Evolutionary conservation across 305 asterid genomes (phyloP).

Genomic region (Andrographis paniculata): DNA sequence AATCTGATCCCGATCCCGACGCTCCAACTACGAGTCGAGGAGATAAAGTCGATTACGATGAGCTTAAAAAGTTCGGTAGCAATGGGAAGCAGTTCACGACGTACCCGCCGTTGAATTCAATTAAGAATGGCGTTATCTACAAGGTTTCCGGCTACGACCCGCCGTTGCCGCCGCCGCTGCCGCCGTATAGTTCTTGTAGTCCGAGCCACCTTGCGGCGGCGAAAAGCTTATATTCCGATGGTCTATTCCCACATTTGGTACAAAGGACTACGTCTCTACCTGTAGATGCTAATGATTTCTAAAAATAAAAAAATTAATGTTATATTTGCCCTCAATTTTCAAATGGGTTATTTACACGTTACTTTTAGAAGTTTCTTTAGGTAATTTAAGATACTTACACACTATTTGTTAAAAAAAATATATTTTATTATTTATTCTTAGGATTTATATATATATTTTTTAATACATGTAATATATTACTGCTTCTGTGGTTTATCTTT

Average conservation of each 20-base stretch:
- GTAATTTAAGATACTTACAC: no score
- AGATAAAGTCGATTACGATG: conserved; percentile 17
- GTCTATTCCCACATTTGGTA: conserved; percentile 40
- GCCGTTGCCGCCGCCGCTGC: conserved; percentile 14
- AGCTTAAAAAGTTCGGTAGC: conserved; percentile 6
- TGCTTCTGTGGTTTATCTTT: no score
- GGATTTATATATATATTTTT: no score
- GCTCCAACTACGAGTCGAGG: background rate
- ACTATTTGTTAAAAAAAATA: no score
- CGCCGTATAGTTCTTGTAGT: conserved; percentile 35
- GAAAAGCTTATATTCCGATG: conserved; percentile 38
- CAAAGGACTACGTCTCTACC: conserved; percentile 55
- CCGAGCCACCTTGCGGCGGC: conserved; percentile 48
- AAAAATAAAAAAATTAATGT: no score
- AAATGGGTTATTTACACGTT: no score
- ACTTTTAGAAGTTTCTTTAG: no score
- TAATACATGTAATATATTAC: no score
- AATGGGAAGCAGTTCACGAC: conserved; percentile 20
- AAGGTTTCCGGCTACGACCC: conserved; percentile 23
- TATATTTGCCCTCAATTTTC: no score
- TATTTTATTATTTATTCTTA: no score
- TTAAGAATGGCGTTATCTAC: conserved; percentile 17
- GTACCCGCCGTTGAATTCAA: conserved; percentile 13
- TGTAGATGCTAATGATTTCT: background rate
- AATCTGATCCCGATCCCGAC: conserved; percentile 1